Conservation (phyloP, 2,329 filamentous ascomycete genomes). For the Neophaeococcomyces aloes region DNA sequence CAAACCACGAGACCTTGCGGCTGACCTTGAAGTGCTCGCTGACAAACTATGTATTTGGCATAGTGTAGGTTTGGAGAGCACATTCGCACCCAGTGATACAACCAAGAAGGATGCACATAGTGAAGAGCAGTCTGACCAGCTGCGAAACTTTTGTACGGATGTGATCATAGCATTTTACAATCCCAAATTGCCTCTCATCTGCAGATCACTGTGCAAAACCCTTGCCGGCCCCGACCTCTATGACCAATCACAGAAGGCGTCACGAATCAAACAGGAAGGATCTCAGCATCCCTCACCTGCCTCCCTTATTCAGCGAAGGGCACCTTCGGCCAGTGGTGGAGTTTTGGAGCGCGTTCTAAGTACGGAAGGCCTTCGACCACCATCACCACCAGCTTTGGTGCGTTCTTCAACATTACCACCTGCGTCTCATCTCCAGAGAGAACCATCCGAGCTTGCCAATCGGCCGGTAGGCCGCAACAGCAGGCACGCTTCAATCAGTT, state of each 20-base stretch:
- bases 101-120: constrained; percentile 16
- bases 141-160: constrained; percentile 41
- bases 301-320: constrained; percentile 16
- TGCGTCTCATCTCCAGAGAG: constrained; percentile 28
- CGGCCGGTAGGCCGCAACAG: constrained; percentile 29
- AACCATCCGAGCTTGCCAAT: constrained; percentile 35
- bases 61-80: constrained; percentile 33
- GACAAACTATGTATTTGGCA: constrained; percentile 44
- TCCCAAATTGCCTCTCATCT: constrained; percentile 37
- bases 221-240: constrained; percentile 34
- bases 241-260: constrained; percentile 26
- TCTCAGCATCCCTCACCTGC: constrained; percentile 12
- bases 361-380: constrained; percentile 28
- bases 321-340: constrained; percentile 24
- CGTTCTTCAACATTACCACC: constrained; percentile 31
- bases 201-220: constrained; percentile 37
- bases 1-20: constrained; percentile 30
- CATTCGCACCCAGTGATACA: constrained; percentile 24
- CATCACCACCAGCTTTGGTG: constrained; percentile 29
- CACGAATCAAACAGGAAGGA: constrained; percentile 21
- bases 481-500: constrained; percentile 35
- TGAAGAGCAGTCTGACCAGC: constrained; percentile 30
- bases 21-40: constrained; percentile 37
- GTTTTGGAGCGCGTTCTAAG: constrained; percentile 38
- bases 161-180: constrained; percentile 42